phyloP scores from a whole-genome alignment of 768 basidiomycete genomes.

The Russula brevipes region DNA sequence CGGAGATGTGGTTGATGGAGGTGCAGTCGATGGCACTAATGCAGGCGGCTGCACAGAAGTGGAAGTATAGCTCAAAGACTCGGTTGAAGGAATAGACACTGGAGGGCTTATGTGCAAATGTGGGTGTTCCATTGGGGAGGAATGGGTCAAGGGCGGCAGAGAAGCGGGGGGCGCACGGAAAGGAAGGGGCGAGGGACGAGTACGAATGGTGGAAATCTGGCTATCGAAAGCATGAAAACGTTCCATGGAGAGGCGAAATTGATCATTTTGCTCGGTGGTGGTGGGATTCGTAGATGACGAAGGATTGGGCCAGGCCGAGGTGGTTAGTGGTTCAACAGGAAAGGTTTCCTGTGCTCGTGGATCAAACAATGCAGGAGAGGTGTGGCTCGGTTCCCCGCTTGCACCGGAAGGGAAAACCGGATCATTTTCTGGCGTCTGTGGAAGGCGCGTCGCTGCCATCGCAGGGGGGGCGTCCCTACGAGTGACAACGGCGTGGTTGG shows the following conservation, averaged over 20 bases:
- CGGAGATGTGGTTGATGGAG: slow-evolving; percentile 2
- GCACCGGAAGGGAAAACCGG: slow-evolving; percentile 3
- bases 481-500: slow-evolving; percentile 7
- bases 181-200: slow-evolving; percentile 18
- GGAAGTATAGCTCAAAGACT: slow-evolving; percentile 5
- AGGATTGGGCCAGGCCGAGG: slow-evolving; percentile 6
- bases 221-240: slow-evolving; percentile 26
- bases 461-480: slow-evolving; percentile 9
- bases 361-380: slow-evolving; percentile 6
- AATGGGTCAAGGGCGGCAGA: slow-evolving; percentile 24
- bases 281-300: slow-evolving; percentile 2
- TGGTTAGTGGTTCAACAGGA: slow-evolving; percentile 1
- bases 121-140: slow-evolving; percentile 14
- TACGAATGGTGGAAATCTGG: slow-evolving; percentile 24
- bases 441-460: not conserved
- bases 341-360: slow-evolving; percentile 3
- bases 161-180: slow-evolving; percentile 10
- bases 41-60: not conserved
- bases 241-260: slow-evolving; percentile 26
- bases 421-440: slow-evolving; percentile 6
- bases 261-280: slow-evolving; percentile 17
- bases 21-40: not conserved
- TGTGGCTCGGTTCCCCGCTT: not conserved
- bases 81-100: slow-evolving; percentile 16
- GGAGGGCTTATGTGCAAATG: slow-evolving; percentile 3